Conservation (phyloP, 2,329 filamentous ascomycete genomes). For the Nigrospora oryzae region DNA sequence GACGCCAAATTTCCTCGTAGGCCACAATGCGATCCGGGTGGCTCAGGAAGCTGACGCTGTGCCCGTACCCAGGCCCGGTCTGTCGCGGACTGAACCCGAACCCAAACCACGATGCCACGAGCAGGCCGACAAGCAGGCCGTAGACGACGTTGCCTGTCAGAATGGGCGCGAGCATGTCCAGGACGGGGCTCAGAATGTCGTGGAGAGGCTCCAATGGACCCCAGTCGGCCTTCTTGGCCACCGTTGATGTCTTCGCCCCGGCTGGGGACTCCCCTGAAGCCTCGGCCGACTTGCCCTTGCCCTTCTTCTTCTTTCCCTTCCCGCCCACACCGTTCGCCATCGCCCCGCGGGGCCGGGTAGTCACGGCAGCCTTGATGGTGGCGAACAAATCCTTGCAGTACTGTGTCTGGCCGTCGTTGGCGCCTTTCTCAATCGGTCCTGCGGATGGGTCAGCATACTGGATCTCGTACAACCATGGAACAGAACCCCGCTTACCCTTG, state of each 20-base stretch:
- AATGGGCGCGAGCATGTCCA: constrained; percentile 61
- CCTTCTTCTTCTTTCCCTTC: constrained; percentile 56
- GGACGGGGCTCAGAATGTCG: constrained; percentile 58
- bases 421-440: constrained; percentile 95
- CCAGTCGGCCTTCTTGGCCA: constrained; percentile 48
- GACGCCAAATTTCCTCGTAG: constrained; percentile 88
- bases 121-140: constrained; percentile 61
- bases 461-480: background rate
- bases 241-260: constrained; percentile 29
- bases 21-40: constrained; percentile 64
- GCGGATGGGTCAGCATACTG: constrained; percentile 18
- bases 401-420: constrained; percentile 77
- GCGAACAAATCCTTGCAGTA: constrained; percentile 77
- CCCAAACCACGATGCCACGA: constrained; percentile 69
- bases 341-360: constrained; percentile 48
- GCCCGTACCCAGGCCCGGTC: constrained; percentile 25
- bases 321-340: constrained; percentile 34
- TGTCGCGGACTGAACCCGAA: constrained; percentile 40
- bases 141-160: constrained; percentile 73
- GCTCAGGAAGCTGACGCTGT: constrained; percentile 29
- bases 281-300: constrained; percentile 44
- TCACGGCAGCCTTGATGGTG: constrained; percentile 64
- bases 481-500: constrained; percentile 55
- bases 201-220: constrained; percentile 74
- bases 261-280: constrained; percentile 30